Base-by-base conservation (phyloP, 176 grass and related monocot genomes). In the Carex parvula region DNA sequence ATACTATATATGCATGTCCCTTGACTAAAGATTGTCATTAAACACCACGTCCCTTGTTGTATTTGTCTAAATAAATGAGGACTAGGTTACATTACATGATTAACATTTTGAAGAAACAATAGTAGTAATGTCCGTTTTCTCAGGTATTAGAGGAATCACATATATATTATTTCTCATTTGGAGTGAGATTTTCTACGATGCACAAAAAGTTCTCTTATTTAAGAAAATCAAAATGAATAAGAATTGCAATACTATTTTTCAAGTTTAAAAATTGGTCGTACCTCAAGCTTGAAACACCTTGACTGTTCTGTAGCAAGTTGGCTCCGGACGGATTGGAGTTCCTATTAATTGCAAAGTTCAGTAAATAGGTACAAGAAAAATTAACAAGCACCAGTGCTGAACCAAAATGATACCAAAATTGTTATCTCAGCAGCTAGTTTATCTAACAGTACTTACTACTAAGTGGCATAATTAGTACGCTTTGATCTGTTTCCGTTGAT, bases 231-330 rank as follows among this genome's bases (percentile, higher is more conserved):
- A 77, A 55, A 55, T 56, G 6, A 55, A 56, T 18, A 78, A 32
- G 71, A 12, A 33, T 32, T 56, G 46, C 12, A 77, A 33, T 26
- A 56, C 33, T 17, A 12, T 78, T 57, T 29, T 57, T 17, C 1
- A 78, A 33, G 12, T 57, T 78, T 10, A 77, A 64, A 64, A 41
- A 41, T 32, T 30, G 16, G 42, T 18, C 5, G 8, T 94, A 98
- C 95, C 97, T 99, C 97, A 75, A 99, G 97, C 88, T 99, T 99
- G 88, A 99, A 99, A 85, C 97, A 99, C 86, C 97, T 95, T 63
- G 97, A 99, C 72, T 99, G 97, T 85, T 99, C 97, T 65, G 93
- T 85, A 60, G 90, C 97, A 84, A 99, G 97, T 86, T 99, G 97
- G 54, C 97, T 89, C 63, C 97, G 93, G 71, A 96, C 78, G 46